phyloP scores from a whole-genome alignment of 2,329 filamentous ascomycete genomes.

The Ophiostoma montium region DNA sequence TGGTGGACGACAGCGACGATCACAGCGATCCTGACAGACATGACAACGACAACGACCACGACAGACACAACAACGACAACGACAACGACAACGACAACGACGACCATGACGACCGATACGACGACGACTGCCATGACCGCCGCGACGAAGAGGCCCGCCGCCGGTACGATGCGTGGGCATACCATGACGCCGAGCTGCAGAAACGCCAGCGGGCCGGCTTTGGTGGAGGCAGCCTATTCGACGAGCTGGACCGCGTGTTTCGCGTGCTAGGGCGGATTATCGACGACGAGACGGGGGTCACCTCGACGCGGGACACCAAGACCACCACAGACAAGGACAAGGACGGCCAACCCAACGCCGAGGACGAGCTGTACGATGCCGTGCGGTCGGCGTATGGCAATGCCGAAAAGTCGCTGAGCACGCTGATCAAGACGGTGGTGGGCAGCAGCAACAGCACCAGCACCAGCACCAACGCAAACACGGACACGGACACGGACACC shows the following conservation, averaged over 20 bases:
- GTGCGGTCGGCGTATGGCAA: constrained; percentile 24
- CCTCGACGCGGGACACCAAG: constrained; percentile 11
- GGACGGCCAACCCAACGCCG: constrained; percentile 18
- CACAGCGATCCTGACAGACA: neutral
- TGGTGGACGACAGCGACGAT: constrained; percentile 5
- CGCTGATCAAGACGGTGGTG: constrained; percentile 24
- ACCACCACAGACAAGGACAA: constrained; percentile 15
- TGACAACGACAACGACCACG: constrained; percentile 3
- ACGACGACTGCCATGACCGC: neutral
- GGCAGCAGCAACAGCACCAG: constrained; percentile 7
- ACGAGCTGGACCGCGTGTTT: constrained; percentile 14
- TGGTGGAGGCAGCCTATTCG: constrained; percentile 10
- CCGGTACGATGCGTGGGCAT: neutral
- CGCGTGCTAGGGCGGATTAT: constrained; percentile 13
- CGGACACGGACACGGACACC: constrained; percentile 7
- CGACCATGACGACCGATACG: neutral
- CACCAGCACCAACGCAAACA: neutral
- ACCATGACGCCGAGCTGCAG: neutral
- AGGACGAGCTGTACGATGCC: constrained; percentile 28
- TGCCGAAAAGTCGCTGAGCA: constrained; percentile 26
- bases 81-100: constrained; percentile 2
- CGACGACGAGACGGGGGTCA: constrained; percentile 9
- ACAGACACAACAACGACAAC: no score
- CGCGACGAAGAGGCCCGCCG: neutral
- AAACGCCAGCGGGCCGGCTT: neutral